These are phyloP conservation scores for Leptographium flavum DNA, from an alignment of 2,329 filamentous ascomycete genomes.

Conservation along the genomic window DNA sequence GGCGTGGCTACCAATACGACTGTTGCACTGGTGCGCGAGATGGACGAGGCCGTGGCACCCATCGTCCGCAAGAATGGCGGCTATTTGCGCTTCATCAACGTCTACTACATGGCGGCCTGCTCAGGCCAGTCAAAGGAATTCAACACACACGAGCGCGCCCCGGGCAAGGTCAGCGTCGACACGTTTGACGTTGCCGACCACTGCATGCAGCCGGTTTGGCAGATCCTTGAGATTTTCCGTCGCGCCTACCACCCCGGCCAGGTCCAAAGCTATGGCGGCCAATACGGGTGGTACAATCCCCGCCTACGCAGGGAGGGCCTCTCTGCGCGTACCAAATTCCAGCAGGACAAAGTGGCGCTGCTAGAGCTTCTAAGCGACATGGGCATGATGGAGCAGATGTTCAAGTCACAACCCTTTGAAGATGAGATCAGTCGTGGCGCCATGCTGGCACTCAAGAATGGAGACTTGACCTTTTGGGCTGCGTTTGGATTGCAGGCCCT, in stretches of 20 bases:
- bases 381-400: neutral
- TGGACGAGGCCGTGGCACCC: conserved; percentile 18
- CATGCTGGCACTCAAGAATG: conserved; percentile 13
- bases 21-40: conserved; percentile 18
- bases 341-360: conserved; percentile 21
- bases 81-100: neutral
- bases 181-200: conserved; percentile 16
- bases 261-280: conserved; percentile 13
- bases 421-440: neutral
- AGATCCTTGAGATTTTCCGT: conserved; percentile 9
- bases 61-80: conserved; percentile 14
- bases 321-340: conserved; percentile 10
- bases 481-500: conserved; percentile 26
- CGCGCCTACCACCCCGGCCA: neutral
- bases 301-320: neutral
- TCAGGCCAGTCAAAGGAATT: neutral
- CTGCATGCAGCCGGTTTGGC: conserved; percentile 11
- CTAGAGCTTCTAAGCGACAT: conserved; percentile 15
- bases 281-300: conserved; percentile 15
- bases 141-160: neutral
- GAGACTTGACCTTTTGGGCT: conserved; percentile 19
- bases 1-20: conserved; percentile 24
- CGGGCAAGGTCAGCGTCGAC: conserved; percentile 7
- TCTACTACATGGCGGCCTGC: neutral
- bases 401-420: neutral